Evolutionary conservation across 192 early-diverging fungal genomes (phyloP).

Genomic region (Obelidium mucronatum): DNA sequence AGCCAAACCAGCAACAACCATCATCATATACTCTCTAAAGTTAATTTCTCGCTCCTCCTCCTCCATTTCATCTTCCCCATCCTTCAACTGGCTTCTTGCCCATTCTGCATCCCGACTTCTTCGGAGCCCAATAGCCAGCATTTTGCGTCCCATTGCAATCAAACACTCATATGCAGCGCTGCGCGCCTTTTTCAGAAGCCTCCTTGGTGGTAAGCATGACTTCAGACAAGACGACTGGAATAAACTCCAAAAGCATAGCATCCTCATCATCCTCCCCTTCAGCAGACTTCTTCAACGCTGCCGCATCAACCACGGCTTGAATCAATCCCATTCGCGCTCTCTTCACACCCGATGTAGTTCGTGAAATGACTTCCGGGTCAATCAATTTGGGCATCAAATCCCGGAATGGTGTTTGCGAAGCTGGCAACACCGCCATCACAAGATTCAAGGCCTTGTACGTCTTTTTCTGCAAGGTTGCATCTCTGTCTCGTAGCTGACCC

Average conservation of each 20-base stretch:
- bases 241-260: constrained; percentile 73
- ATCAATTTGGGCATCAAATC: constrained; percentile 74
- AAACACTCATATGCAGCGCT: constrained; percentile 82
- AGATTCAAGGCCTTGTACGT: constrained; percentile 88
- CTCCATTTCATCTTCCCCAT: constrained; percentile 37
- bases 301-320: constrained; percentile 64
- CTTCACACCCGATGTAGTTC: constrained; percentile 75
- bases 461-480: constrained; percentile 90
- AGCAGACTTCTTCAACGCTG: constrained; percentile 52
- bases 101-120: constrained; percentile 39
- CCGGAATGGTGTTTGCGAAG: constrained; percentile 22
- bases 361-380: constrained; percentile 67
- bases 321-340: constrained; percentile 81
- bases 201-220: constrained; percentile 95
- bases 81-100: constrained; percentile 2
- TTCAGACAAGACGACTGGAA: constrained; percentile 88
- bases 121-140: constrained; percentile 56
- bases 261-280: constrained; percentile 23
- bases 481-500: constrained; percentile 68
- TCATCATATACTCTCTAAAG: constrained; percentile 83
- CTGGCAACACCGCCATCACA: constrained; percentile 40
- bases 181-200: constrained; percentile 86
- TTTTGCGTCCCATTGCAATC: constrained; percentile 89
- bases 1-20: constrained; percentile 93
- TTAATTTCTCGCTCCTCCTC: constrained; percentile 44